These are phyloP conservation scores for Nicotiana attenuata DNA, from an alignment of 257 asterid species.

Conservation along the genomic window DNA sequence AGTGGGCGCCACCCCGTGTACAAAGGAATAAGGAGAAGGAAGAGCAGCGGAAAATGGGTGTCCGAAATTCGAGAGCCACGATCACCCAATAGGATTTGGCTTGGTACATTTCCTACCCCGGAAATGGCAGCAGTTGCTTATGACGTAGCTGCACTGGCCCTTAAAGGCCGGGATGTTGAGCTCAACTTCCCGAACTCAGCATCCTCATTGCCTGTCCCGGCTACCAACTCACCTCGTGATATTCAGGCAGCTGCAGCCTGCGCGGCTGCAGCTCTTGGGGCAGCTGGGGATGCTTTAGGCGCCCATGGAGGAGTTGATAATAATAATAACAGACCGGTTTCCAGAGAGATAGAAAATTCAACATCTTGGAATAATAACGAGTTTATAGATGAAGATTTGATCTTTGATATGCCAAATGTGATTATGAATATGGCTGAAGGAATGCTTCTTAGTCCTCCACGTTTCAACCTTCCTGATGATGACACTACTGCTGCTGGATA, in stretches of 20 bases:
- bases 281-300: slow-evolving; percentile 42
- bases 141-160: slow-evolving; percentile 56
- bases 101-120: slow-evolving; percentile 54
- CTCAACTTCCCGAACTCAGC: slow-evolving; percentile 55
- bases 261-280: slow-evolving; percentile 61
- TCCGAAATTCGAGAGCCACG: slow-evolving; percentile 62
- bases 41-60: slow-evolving; percentile 52
- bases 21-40: slow-evolving; percentile 60
- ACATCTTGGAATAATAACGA: slow-evolving; percentile 16
- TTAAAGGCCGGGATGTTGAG: slow-evolving; percentile 39
- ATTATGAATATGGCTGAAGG: slow-evolving; percentile 66
- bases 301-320: background rate
- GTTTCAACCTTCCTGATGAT: slow-evolving; percentile 30
- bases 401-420: slow-evolving; percentile 69
- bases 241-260: slow-evolving; percentile 69
- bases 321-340: background rate
- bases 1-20: slow-evolving; percentile 34
- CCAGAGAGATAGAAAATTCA: background rate
- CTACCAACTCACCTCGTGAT: slow-evolving; percentile 45
- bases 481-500: slow-evolving; percentile 14
- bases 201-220: slow-evolving; percentile 52
- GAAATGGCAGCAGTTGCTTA: slow-evolving; percentile 68
- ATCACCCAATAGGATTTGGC: slow-evolving; percentile 56
- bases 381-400: slow-evolving; percentile 66
- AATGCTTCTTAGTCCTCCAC: slow-evolving; percentile 72